Evolutionary conservation across 768 basidiomycete species (phyloP), one percentile per base, ranked within the genome.

Genomic region (Naganishia vishniacii): DNA sequence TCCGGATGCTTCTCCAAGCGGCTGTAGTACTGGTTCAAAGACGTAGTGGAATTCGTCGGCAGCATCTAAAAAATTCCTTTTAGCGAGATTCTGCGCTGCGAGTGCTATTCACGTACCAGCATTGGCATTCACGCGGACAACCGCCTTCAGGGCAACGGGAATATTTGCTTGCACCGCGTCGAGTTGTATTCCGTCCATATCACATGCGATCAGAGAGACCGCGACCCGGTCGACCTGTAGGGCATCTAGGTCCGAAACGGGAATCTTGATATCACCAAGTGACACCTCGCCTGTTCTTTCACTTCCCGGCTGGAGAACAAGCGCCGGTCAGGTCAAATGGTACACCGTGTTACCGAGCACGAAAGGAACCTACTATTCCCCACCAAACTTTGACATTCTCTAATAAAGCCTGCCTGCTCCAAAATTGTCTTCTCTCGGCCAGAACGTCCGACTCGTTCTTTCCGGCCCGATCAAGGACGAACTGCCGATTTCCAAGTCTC

Each of bases 391-490:
- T 56, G 37, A 56, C 34, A 15, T 37, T 26, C 11, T 20, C 34
- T 23, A 40, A 4, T 7, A 56, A 37, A 32, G 53, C 53, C 31
- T 56, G 34, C 11, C 53, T 18, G 13, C 37, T 56, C 53, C 53
- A 56, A 26, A 56, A 56, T 23, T 56, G 53, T 26, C 53, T 56
- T 40, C 53, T 12, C 15, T 56, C 53, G 2, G 34, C n/a, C 53
- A 40, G 12, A 6, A 56, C 53, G 15, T 56, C 53, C 25, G 53
- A 37, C 37, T 56, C 2, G 18, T 32, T 40, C 37, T 34, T 34
- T 3, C 53, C 53, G 12, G 53, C 37, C 6, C 53, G 53, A 41
- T 56, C 53, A 15, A 56, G 34, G 13, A 56, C 53, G 34, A 56
- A 56, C 32, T 56, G 53, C 15, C 53, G 53, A 26, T 41, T 56